Base-by-base conservation (phyloP, 495 filamentous ascomycete species). In the Neurospora sp. region DNA sequence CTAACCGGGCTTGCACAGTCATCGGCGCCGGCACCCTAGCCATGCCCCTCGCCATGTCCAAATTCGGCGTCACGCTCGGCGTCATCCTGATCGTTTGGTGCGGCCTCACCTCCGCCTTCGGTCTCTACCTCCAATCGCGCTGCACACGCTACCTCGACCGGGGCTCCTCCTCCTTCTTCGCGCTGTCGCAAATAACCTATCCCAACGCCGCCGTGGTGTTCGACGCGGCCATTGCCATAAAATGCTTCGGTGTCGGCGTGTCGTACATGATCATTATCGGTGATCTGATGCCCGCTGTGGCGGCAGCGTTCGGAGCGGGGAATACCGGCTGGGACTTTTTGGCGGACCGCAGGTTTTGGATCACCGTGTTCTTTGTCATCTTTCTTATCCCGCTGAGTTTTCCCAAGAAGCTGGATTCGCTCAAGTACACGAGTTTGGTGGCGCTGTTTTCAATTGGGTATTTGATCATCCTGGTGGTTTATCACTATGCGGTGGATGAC, bases 261-360 rank as follows among this genome's bases (percentile, higher is more conserved):
- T 97, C 94, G 79, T 99, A 99, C 81, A 88, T 99, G 76, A 99
- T 98, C 74, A 97, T 99, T 76, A 98, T 99, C 76, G 96, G 96
- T 20, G 96, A 99, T 78, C 85, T 99, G 75, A 99, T 99, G 96
- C 96, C 96, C 2, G 96, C 93, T 5, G 96, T 99, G 10, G 89
- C 96, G 1, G 83, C 88, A 78, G 94, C 94, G 2, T 85, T 86
- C 70, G 88, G 91, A 68, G 83, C 85, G 53, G 86, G 85, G 5
- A 88, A 86, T 0, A 86, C 84, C 11, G 79, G 80, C 5, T 85
- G 90, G 69, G 86, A 88, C 20, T 97, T 92, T 77, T 83, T 98
- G 69, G 85, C 93, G 46, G 94, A 99, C 79, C 88, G 96, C 41
- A 91, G 93, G 78, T 98, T 99, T 78, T 99, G 96, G 96, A 91